A percentile compares a stretch with the other conserved stretches of the same genome.
Conservation (phyloP, 441 rosid species). For the Capsella rubella region DNA sequence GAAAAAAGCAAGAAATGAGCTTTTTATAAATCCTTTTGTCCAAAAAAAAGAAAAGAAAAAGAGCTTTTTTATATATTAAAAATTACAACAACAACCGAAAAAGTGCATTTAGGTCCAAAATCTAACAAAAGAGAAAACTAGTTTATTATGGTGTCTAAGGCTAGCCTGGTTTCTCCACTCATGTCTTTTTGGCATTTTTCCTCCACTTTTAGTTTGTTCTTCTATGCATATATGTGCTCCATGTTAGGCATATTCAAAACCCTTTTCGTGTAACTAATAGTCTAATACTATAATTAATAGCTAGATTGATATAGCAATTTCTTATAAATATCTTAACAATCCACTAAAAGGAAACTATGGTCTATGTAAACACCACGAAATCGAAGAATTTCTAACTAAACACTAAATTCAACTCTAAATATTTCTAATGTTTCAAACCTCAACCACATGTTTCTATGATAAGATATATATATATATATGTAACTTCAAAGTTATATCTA, state of each 20-base stretch:
- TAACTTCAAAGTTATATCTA: neutral
- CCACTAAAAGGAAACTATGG: no score
- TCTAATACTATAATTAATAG: no score
- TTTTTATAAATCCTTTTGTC: slow-evolving; percentile 5
- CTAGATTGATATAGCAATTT: neutral
- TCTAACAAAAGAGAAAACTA: slow-evolving; percentile 35
- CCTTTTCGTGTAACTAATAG: no score
- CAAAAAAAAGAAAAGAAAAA: slow-evolving; percentile 23
- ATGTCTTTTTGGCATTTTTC: slow-evolving; percentile 42
- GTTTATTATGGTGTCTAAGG: slow-evolving; percentile 36
- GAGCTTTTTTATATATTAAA: slow-evolving; percentile 20
- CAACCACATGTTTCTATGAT: no score
- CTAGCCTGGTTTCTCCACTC: slow-evolving; percentile 45
- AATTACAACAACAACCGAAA: slow-evolving; percentile 19
- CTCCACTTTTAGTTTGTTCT: slow-evolving; percentile 15
- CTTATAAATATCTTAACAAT: neutral
- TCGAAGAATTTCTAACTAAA: no score
- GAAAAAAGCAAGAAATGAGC: slow-evolving; percentile 37
- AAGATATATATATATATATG: no score
- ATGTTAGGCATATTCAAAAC: slow-evolving; percentile 11
- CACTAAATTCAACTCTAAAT: no score
- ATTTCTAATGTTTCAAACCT: no score
- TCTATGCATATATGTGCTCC: slow-evolving; percentile 14
- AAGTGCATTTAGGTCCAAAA: slow-evolving; percentile 43
- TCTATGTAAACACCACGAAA: no score